Percentiles rank a stretch among this genome's conserved stretches.
Conservation (phyloP, 208 protist genomes). For the Leishmania lainsoni region DNA sequence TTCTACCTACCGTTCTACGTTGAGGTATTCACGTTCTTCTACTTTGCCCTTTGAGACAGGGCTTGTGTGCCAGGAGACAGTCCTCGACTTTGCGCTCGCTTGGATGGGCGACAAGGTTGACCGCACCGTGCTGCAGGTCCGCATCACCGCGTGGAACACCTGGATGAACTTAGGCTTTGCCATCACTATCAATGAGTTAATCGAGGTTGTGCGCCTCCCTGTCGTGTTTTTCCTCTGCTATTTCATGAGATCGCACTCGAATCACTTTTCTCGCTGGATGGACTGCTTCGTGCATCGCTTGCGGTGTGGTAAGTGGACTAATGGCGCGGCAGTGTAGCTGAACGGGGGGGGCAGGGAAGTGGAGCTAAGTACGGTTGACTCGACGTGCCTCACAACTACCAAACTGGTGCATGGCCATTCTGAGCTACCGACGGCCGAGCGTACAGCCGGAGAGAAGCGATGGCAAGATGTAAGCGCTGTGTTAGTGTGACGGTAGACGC, state of each 20-base stretch:
- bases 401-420: background rate
- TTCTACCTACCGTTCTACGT: constrained; percentile 31
- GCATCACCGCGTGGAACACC: constrained; percentile 54
- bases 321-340: background rate
- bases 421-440: background rate
- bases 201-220: constrained; percentile 55
- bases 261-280: constrained; percentile 17
- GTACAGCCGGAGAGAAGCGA: background rate
- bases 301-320: background rate
- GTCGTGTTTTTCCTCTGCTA: constrained; percentile 54
- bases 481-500: background rate
- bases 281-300: background rate
- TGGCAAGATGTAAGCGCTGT: background rate
- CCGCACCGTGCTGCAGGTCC: constrained; percentile 38
- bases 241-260: constrained; percentile 22
- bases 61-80: constrained; percentile 44
- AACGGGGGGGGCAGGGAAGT: background rate
- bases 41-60: constrained; percentile 45
- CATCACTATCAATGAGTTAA: constrained; percentile 59
- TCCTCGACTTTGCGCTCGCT: constrained; percentile 52
- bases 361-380: background rate
- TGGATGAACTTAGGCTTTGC: constrained; percentile 65
- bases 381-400: background rate
- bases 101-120: constrained; percentile 48
- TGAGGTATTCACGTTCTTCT: constrained; percentile 39